phyloP scores from a whole-genome alignment of 192 early-diverging fungal species.

The Jimgerdemannia flammicorona region DNA sequence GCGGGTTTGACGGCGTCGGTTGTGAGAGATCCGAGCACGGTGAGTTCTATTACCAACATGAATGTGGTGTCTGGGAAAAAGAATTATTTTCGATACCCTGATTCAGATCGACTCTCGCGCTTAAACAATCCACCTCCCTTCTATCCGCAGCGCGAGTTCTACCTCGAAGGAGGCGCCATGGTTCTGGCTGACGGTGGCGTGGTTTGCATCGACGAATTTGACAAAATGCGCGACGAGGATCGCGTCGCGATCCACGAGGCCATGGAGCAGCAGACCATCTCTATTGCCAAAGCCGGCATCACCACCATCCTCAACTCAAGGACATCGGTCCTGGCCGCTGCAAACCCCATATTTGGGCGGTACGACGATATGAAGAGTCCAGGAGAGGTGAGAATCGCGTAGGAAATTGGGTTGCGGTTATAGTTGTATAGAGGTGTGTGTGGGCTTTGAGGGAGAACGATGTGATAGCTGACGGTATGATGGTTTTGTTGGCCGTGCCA shows the following conservation, averaged over 20 bases:
- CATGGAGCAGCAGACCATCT: slow-evolving; percentile 99
- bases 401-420: too few species aligned
- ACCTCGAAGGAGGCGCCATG: slow-evolving; percentile 98
- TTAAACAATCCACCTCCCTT: slow-evolving; percentile 2
- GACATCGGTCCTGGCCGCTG: slow-evolving; percentile 95
- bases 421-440: too few species aligned
- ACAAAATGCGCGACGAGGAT: slow-evolving; percentile 99
- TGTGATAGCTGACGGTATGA: neutral
- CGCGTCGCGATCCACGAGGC: slow-evolving; percentile 99
- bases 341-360: slow-evolving; percentile 97
- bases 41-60: slow-evolving; percentile 26
- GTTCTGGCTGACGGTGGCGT: slow-evolving; percentile 98
- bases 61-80: neutral
- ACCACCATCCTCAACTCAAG: slow-evolving; percentile 97
- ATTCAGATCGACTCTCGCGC: neutral
- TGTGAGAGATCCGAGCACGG: slow-evolving; percentile 83
- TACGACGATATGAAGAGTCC: slow-evolving; percentile 99
- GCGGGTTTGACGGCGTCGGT: slow-evolving; percentile 99
- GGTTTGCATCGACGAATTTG: slow-evolving; percentile 99
- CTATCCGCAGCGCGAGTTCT: slow-evolving; percentile 81
- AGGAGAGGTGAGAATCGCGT: slow-evolving; percentile 63
- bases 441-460: neutral
- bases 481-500: slow-evolving; percentile 11
- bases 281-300: slow-evolving; percentile 99
- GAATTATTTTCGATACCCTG: too few species aligned